Conservation (phyloP, 371 early-diverging fungal species). For the Choanephora cucurbitarum region DNA sequence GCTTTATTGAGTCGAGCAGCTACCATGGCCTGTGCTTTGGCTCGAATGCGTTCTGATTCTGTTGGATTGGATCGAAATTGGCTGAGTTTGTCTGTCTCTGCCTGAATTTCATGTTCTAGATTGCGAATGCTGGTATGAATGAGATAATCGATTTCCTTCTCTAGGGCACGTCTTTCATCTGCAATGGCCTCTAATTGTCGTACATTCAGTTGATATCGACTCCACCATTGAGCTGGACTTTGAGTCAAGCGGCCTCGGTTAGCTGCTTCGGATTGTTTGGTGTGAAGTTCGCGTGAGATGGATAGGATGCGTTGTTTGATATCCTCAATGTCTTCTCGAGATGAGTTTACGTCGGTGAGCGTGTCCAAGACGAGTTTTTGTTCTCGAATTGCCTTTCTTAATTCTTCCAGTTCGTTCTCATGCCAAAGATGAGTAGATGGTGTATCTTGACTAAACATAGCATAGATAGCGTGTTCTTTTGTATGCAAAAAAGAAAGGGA, state of each 20-base stretch:
- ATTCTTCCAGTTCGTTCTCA: background rate
- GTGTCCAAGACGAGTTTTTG: constrained; percentile 22
- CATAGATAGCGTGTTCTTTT: too few relatives aligned
- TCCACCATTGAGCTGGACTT: constrained; percentile 24
- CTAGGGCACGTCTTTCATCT: constrained; percentile 29
- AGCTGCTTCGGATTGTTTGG: constrained; percentile 8
- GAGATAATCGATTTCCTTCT: constrained; percentile 43
- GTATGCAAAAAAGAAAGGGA: too few relatives aligned
- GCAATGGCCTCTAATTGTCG: constrained; percentile 36
- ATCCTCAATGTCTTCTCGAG: constrained; percentile 16
- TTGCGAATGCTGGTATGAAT: constrained; percentile 27
- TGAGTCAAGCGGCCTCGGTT: constrained; percentile 9
- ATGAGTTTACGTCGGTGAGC: constrained; percentile 5
- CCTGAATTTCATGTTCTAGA: constrained; percentile 16
- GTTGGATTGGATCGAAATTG: constrained; percentile 17
- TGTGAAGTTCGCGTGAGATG: constrained; percentile 24
- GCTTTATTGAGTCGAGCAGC: constrained; percentile 30
- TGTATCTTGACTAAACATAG: too few relatives aligned
- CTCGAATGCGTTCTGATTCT: constrained; percentile 38
- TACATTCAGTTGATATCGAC: constrained; percentile 36
- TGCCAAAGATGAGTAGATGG: too few relatives aligned
- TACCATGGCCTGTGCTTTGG: constrained; percentile 43
- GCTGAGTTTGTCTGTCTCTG: constrained; percentile 30
- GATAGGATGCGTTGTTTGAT: constrained; percentile 33
- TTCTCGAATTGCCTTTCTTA: constrained; percentile 26